Percentiles rank a stretch among this genome's conserved stretches.
These are phyloP conservation scores for Cicer pinnatifidum DNA, from an alignment of 306 rosid genomes.

Conservation along the genomic window DNA sequence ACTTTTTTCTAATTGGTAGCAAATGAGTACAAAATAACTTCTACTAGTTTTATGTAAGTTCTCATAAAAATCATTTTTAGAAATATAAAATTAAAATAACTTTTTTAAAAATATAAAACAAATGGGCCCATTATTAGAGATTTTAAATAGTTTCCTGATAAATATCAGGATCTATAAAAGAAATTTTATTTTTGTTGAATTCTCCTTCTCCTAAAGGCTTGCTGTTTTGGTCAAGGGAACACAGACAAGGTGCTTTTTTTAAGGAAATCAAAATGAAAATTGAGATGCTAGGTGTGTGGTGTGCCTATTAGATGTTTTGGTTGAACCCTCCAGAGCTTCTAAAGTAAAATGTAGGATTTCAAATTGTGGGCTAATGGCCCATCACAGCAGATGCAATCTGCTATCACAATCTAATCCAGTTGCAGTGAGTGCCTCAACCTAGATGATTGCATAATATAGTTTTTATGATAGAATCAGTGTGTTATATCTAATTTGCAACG, in stretches of 20 bases:
- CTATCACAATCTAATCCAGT: neutral
- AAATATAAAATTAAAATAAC: no score
- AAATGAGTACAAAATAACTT: no score
- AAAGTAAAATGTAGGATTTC: neutral
- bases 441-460: neutral
- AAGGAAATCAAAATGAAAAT: neutral
- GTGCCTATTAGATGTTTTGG: slow-evolving; percentile 9
- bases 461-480: neutral
- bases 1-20: no score
- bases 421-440: neutral
- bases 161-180: neutral
- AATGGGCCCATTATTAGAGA: neutral
- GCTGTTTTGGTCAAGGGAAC: neutral
- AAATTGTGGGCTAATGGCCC: neutral
- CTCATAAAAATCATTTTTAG: no score
- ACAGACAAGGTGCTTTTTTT: neutral
- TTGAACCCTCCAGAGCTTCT: neutral
- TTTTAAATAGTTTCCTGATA: slow-evolving; percentile 17
- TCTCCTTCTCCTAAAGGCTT: neutral
- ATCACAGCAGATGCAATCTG: neutral
- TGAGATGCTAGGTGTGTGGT: slow-evolving; percentile 28
- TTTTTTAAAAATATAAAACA: no score
- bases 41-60: no score
- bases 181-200: slow-evolving; percentile 19
- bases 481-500: neutral